Base-by-base conservation (phyloP, 2,329 filamentous ascomycete species). In the Neonectria coccinea region DNA sequence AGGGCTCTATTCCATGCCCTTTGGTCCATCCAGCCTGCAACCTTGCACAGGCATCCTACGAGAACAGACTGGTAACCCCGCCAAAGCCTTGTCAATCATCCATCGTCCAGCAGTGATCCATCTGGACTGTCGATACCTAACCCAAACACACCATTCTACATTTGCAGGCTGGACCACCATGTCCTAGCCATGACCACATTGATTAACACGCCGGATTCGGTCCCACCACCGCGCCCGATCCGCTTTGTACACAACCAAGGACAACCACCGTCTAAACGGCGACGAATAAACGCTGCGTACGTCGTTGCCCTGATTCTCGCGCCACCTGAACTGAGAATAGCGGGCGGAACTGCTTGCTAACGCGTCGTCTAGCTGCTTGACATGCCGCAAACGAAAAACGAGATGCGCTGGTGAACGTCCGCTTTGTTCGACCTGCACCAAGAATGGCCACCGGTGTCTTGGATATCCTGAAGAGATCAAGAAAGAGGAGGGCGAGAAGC, bases 231-330 rank as follows among this genome's bases (percentile, higher is more conserved):
- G 61, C 88, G 86, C 77, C 85, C 86, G 76, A 92, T 93, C 70
- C 90, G 92, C 72, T 95, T 94, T 77, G 92, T 95, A 72, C 92
- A 93, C 69, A 93, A 90, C 74, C 91, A 94, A 79, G 92, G 92
- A 67, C 91, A 92, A 69, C 92, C 92, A 53, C 91, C 92, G 66
- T 90, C 91, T 27, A 95, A 94, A 79, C 85, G 92, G 72, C 86
- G 92, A 75, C 86, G 92, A 73, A 92, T 95, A 74, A 93, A 90
- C 80, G 90, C 92, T 74, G 92, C 92, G 88, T 92, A 84, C 79
- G 89, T 85, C 58, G 20, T 57, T 48, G 22, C 41, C 39, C 39
- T 42, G 10, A 20, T 27, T 48, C 42, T 53, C 29, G 12, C 29
- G 39, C 48, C 12, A 16, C 39, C 16, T 11, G n/a, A 12, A 39